Conservation (phyloP, 2,329 filamentous ascomycete genomes). For the Calonectria pteridis region DNA sequence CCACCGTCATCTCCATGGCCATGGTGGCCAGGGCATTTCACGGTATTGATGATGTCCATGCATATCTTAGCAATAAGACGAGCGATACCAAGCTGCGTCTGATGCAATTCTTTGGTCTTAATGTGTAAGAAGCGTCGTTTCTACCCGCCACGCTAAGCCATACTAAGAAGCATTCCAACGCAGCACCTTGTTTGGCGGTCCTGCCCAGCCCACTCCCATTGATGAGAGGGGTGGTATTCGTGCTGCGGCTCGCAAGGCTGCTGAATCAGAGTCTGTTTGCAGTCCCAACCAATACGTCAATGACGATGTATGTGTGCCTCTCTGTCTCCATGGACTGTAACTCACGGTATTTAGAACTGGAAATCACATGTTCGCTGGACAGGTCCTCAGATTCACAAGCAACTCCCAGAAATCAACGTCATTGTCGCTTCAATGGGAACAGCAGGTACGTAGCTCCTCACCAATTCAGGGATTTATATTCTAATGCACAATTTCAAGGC, state of each 20-base stretch:
- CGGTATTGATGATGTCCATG: slow-evolving; percentile 55
- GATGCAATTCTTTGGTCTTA: slow-evolving; percentile 51
- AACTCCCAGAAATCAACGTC: slow-evolving; percentile 67
- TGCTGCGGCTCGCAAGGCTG: slow-evolving; percentile 45
- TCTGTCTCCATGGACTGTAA: background rate
- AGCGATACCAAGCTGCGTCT: slow-evolving; percentile 48
- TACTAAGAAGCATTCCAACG: slow-evolving; percentile 11
- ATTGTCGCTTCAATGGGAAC: slow-evolving; percentile 70
- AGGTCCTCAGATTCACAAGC: slow-evolving; percentile 68
- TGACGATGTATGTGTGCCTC: slow-evolving; percentile 40
- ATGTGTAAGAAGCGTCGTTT: slow-evolving; percentile 42
- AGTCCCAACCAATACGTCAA: slow-evolving; percentile 53
- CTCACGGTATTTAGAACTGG: slow-evolving; percentile 57
- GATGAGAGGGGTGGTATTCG: slow-evolving; percentile 50
- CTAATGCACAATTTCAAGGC: slow-evolving; percentile 23
- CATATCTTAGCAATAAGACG: slow-evolving; percentile 65
- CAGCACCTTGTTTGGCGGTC: slow-evolving; percentile 50
- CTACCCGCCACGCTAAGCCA: no score
- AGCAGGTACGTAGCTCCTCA: slow-evolving; percentile 31
- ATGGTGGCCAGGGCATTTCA: slow-evolving; percentile 50
- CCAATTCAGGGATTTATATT: no score
- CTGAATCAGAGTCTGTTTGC: slow-evolving; percentile 45
- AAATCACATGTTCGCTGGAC: slow-evolving; percentile 69
- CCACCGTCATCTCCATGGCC: slow-evolving; percentile 70
- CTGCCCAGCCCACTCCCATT: slow-evolving; percentile 49